A percentile compares a stretch with the other conserved stretches of the same genome.
Conservation (phyloP, 192 early-diverging fungal species). For the Entomortierella lignicola region DNA sequence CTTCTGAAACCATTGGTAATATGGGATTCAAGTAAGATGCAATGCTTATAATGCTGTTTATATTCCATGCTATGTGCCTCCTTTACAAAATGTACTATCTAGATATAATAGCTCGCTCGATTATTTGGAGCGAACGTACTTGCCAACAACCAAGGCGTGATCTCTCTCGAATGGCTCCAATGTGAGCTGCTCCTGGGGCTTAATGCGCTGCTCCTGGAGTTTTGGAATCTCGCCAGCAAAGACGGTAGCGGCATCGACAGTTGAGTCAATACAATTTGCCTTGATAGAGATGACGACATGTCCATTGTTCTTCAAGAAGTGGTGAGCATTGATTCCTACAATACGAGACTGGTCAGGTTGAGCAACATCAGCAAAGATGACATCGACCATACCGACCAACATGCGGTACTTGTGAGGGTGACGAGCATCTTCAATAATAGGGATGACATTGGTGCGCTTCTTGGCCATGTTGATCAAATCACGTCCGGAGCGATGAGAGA, state of each 20-base stretch:
- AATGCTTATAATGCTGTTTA: background rate
- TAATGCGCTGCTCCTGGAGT: slow-evolving; percentile 86
- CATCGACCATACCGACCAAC: slow-evolving; percentile 50
- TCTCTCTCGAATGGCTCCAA: slow-evolving; percentile 99
- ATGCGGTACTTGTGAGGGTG: slow-evolving; percentile 99
- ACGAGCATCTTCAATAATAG: slow-evolving; percentile 99
- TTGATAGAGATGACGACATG: slow-evolving; percentile 99
- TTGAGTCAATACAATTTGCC: slow-evolving; percentile 99
- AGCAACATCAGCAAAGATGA: slow-evolving; percentile 90
- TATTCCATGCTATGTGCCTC: slow-evolving; percentile 14
- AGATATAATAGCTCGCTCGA: too few species aligned
- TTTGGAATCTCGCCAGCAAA: slow-evolving; percentile 99
- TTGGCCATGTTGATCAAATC: slow-evolving; percentile 99
- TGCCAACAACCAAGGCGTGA: slow-evolving; percentile 97
- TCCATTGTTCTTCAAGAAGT: slow-evolving; percentile 97
- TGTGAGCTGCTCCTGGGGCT: slow-evolving; percentile 97
- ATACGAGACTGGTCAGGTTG: slow-evolving; percentile 99
- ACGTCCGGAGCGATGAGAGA: slow-evolving; percentile 98
- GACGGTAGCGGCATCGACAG: slow-evolving; percentile 94
- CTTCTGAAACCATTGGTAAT: too few species aligned
- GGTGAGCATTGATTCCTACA: slow-evolving; percentile 96
- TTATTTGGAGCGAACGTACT: slow-evolving; percentile 76
- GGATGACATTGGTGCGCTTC: slow-evolving; percentile 89
- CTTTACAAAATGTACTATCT: too few species aligned
- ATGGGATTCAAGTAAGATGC: too few species aligned